A percentile compares a stretch with the other conserved stretches of the same genome.
Conservation (phyloP, 2,329 filamentous ascomycete species). For the Aureobasidium namibiae region DNA sequence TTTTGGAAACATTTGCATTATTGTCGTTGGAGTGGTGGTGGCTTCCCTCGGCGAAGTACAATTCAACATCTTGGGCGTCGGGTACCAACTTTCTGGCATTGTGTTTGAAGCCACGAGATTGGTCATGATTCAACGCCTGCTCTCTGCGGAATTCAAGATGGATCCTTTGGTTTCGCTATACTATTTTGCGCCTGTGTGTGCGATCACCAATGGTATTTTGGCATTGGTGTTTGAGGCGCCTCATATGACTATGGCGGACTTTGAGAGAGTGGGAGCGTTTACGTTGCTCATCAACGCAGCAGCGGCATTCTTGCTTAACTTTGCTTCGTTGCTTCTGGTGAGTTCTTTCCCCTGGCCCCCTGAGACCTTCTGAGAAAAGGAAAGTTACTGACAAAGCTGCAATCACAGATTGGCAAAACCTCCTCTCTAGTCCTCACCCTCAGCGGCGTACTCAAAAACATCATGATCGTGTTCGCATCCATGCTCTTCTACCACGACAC, state of each 20-base stretch:
- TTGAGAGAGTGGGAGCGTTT: conserved; percentile 16
- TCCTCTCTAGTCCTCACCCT: conserved; percentile 21
- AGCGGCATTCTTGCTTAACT: conserved; percentile 18
- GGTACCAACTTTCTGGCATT: conserved; percentile 16
- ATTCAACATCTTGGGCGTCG: conserved; percentile 18
- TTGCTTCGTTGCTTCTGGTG: conserved; percentile 19
- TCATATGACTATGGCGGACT: conserved; percentile 14
- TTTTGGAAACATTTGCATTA: conserved; percentile 19
- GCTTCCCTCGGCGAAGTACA: conserved; percentile 19
- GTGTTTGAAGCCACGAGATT: conserved; percentile 18
- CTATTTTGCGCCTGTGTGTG: conserved; percentile 20
- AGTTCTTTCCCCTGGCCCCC: background rate
- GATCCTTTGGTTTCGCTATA: conserved; percentile 20
- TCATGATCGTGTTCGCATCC: conserved; percentile 20
- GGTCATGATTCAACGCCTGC: conserved; percentile 17
- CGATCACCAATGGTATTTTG: conserved; percentile 17
- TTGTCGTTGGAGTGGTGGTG: conserved; percentile 19
- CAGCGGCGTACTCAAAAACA: conserved; percentile 20
- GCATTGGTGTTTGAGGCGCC: conserved; percentile 16
- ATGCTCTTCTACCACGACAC: conserved; percentile 19
- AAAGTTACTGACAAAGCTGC: background rate
- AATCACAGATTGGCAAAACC: conserved; percentile 19
- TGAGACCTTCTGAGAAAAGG: background rate
- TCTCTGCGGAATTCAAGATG: conserved; percentile 20
- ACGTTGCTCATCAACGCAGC: conserved; percentile 17